Evolutionary conservation across 352 stramenopile genomes (phyloP), one percentile per base, ranked within the genome.

Genomic region (Plasmopara viticola): DNA sequence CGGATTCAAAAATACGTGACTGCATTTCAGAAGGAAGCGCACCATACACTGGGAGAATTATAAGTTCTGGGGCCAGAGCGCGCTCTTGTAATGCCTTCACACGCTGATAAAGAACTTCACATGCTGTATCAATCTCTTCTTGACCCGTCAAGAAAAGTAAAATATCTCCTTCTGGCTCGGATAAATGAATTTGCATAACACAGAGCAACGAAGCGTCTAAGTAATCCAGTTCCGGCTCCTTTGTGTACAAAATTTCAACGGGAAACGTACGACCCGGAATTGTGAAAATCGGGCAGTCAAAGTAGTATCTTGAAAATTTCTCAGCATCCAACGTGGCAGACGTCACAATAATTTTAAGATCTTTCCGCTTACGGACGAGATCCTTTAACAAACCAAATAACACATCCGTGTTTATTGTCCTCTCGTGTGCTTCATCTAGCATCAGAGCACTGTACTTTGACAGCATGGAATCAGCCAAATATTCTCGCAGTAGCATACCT

Each of bases 121-220:
- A 98, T 9, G 92, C 96, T 9, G 95, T 98, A 71, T 99, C 96
- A 52, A 99, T 99, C 67, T 99, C 97, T 78, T 99, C 96, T 73
- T 99, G 96, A 44, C 97, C 97, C 2, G 97, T 99, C 9, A 99
- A 74, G 68, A 99, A 99, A n/a, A 99, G 69, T 17, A 99, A 76
- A 53, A 99, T 98, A 68, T 99, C 97, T 38, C 97, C 97, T n/a
- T n/a, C n/a, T 0, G 95, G 94, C 69, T 99, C 95, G 3, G 87
- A 96, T 14, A 99, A 58, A 70, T 99, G 97, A 62, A 99, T 99
- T 68, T 99, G 94, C 95, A 99, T 99, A 0, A 99, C 96, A 30
- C 96, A 99, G 18, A 98, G 89, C 15, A 99, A 73, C 5, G 94
- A 84, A 15, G 96, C 96, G 66, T 99, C 96, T 41, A 99, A 62